A percentile compares a stretch with the other conserved stretches of the same genome.
These are phyloP conservation scores for Fusarium sp. DNA, from an alignment of 2,329 filamentous ascomycete genomes.

Conservation along the genomic window DNA sequence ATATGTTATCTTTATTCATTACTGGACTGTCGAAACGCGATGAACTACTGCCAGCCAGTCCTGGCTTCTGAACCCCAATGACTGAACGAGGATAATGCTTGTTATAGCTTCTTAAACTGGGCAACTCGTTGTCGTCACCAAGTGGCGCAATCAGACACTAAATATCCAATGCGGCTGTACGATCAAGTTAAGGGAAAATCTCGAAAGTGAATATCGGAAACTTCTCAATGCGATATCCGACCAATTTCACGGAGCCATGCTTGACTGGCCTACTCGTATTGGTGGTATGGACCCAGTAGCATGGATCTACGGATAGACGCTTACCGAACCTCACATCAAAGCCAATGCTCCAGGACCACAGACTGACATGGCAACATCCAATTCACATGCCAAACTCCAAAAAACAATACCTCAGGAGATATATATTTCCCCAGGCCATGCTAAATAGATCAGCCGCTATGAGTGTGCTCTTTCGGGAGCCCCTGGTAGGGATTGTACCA, in stretches of 20 bases:
- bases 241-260: not conserved
- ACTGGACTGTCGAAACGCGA: not conserved
- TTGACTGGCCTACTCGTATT: not conserved
- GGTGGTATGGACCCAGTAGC: not conserved
- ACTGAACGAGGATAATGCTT: not conserved
- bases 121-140: not conserved
- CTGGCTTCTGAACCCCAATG: not conserved
- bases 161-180: not conserved
- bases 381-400: conserved; percentile 18
- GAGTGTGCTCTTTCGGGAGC: conserved; percentile 14
- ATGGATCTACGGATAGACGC: not conserved
- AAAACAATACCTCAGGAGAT: not conserved
- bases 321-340: not conserved
- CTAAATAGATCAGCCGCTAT: not conserved
- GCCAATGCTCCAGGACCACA: not conserved
- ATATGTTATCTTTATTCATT: not conserved
- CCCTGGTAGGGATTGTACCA: conserved; percentile 29
- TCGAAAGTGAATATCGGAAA: not conserved
- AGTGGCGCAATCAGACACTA: not conserved
- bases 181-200: not conserved
- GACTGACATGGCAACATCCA: not conserved
- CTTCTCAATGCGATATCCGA: not conserved
- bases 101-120: not conserved
- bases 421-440: conserved; percentile 8
- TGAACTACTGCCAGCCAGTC: not conserved